A percentile compares a stretch with the other conserved stretches of the same genome.
These are phyloP conservation scores for Bothia castanella DNA, from an alignment of 1,284 basidiomycete species.

Conservation along the genomic window DNA sequence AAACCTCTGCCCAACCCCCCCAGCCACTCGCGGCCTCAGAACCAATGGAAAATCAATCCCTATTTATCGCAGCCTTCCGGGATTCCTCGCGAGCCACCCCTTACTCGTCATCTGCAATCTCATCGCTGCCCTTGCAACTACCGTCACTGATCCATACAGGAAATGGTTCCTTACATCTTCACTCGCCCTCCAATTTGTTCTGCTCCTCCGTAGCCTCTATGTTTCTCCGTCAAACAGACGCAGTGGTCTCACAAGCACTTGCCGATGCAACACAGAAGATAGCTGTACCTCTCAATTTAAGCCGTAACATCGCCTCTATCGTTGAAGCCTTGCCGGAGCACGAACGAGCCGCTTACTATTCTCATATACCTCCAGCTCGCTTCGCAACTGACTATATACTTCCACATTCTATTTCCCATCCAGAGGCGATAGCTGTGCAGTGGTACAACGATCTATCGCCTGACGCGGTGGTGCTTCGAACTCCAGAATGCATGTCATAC, in stretches of 20 bases:
- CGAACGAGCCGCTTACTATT: conserved; percentile 23
- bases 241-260: conserved; percentile 13
- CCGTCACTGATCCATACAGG: conserved; percentile 13
- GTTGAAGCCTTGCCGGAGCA: conserved; percentile 32
- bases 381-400: conserved; percentile 41
- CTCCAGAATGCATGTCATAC: conserved; percentile 35
- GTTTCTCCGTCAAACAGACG: conserved; percentile 29
- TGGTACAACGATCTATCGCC: conserved; percentile 40
- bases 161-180: conserved; percentile 16
- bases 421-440: conserved; percentile 35
- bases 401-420: conserved; percentile 30
- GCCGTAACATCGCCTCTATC: conserved; percentile 34
- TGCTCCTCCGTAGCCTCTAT: conserved; percentile 23
- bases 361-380: conserved; percentile 27
- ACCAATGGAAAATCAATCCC: conserved; percentile 19
- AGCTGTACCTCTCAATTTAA: conserved; percentile 25
- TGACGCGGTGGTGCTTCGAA: conserved; percentile 1
- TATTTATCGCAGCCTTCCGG: conserved; percentile 17
- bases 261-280: conserved; percentile 19
- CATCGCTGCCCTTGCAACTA: not conserved
- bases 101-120: not conserved
- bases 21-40: conserved; percentile 13
- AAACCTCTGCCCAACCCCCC: conserved; percentile 12
- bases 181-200: conserved; percentile 22
- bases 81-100: conserved; percentile 5